A percentile compares a stretch with the other conserved stretches of the same genome.
Conservation (phyloP, 2,329 filamentous ascomycete genomes). For the Thielaviopsis musarum region DNA sequence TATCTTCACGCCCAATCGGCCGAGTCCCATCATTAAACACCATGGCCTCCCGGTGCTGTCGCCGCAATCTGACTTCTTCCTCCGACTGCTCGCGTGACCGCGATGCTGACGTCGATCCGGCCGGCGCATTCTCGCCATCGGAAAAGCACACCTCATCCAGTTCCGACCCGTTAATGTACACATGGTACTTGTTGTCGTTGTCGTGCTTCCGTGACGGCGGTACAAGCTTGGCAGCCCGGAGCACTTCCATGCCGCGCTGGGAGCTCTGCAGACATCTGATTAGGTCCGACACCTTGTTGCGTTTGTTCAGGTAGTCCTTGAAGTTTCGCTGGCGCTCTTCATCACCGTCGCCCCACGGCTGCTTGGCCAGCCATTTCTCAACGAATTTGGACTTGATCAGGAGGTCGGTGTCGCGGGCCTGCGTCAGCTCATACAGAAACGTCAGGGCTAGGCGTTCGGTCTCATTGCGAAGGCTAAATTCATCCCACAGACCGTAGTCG, state of each 20-base stretch:
- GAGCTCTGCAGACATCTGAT: conserved; percentile 32
- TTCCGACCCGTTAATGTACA: neutral
- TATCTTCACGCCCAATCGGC: conserved; percentile 57
- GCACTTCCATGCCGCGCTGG: conserved; percentile 32
- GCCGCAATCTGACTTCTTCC: conserved; percentile 55
- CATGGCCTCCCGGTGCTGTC: conserved; percentile 73
- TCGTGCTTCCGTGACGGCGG: conserved; percentile 17
- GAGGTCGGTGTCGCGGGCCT: conserved; percentile 32
- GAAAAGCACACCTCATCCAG: conserved; percentile 11
- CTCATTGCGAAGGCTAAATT: conserved; percentile 44
- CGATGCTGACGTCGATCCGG: conserved; percentile 16
- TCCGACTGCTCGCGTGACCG: conserved; percentile 34
- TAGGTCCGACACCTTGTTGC: conserved; percentile 31
- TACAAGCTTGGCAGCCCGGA: conserved; percentile 32
- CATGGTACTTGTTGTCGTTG: neutral
- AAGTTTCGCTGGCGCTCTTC: conserved; percentile 39
- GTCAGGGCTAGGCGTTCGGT: conserved; percentile 43
- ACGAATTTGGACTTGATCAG: conserved; percentile 49
- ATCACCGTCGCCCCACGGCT: conserved; percentile 45
- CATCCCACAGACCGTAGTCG: conserved; percentile 41
- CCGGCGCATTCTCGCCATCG: conserved; percentile 14
- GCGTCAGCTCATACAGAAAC: conserved; percentile 41
- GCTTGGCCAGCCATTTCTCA: conserved; percentile 56
- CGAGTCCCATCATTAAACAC: conserved; percentile 75
- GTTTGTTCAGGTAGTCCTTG: conserved; percentile 29